Evolutionary conservation across 768 basidiomycete species (phyloP).

Genomic region (Leucosporidium scottii): DNA sequence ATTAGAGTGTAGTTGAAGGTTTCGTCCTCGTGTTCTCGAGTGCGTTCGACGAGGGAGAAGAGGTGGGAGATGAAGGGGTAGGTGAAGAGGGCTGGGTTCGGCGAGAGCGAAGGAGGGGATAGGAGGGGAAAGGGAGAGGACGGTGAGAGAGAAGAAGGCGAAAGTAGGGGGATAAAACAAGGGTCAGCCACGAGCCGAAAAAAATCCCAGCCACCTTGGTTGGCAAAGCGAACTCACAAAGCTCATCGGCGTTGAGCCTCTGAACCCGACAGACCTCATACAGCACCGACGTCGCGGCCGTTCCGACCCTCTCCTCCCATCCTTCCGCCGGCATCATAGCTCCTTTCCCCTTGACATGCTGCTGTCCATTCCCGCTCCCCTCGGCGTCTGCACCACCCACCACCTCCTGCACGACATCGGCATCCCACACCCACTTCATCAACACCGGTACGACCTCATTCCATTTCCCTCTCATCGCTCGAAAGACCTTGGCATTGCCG

Average conservation of each 20-base stretch:
- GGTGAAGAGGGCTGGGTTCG: slow-evolving; percentile 60
- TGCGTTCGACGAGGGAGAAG: slow-evolving; percentile 89
- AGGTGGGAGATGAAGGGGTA: slow-evolving; percentile 79
- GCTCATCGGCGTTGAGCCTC: slow-evolving; percentile 65
- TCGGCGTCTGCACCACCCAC: slow-evolving; percentile 42
- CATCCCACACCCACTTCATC: slow-evolving; percentile 67
- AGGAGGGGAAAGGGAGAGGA: not conserved
- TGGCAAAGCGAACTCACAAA: slow-evolving; percentile 52
- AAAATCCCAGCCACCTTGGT: too few species aligned
- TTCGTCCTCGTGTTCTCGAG: slow-evolving; percentile 78
- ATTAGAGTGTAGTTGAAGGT: slow-evolving; percentile 92
- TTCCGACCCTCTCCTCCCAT: slow-evolving; percentile 33
- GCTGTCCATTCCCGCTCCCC: slow-evolving; percentile 47
- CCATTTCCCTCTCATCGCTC: slow-evolving; percentile 51
- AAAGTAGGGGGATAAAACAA: too few species aligned
- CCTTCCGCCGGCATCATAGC: slow-evolving; percentile 24
- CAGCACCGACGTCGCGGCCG: slow-evolving; percentile 42
- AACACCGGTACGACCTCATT: slow-evolving; percentile 67
- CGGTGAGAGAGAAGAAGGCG: not conserved
- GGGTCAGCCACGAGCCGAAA: too few species aligned
- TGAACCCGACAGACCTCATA: slow-evolving; percentile 93
- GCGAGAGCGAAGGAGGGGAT: not conserved
- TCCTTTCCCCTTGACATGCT: not conserved
- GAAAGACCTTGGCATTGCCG: slow-evolving; percentile 26
- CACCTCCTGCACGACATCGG: slow-evolving; percentile 57